Evolutionary conservation across 148 eudicot species (phyloP).

Genomic region (Polygonum maritimum): DNA sequence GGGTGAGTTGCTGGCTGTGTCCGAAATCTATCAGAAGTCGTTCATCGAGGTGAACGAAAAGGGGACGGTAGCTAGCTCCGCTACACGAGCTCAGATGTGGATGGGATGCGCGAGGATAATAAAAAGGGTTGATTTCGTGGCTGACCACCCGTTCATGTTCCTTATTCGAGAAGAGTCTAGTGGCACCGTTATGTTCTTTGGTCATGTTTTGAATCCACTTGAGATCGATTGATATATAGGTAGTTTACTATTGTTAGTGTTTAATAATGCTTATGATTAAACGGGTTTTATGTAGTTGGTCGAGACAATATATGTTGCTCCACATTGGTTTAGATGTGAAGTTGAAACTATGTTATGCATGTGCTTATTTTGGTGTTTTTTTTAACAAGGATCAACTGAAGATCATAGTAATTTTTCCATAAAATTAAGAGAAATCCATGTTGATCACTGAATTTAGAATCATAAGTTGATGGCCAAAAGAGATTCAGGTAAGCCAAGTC

Average conservation of each 20-base stretch:
- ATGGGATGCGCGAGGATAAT: constrained; percentile 13
- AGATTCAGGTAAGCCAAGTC: neutral
- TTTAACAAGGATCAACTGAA: no score
- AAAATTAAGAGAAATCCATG: neutral
- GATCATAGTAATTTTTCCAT: no score
- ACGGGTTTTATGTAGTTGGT: no score
- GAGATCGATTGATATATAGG: no score
- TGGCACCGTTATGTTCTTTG: constrained; percentile 59
- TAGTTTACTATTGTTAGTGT: no score
- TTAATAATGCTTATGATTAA: no score
- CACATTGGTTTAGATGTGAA: no score
- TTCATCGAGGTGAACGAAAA: constrained; percentile 79
- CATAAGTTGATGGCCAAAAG: neutral
- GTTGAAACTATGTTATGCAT: no score
- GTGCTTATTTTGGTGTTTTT: no score
- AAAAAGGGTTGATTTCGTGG: constrained; percentile 51
- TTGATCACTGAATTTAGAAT: neutral
- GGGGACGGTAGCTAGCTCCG: constrained; percentile 86
- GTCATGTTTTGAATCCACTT: constrained; percentile 51
- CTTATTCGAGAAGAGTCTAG: constrained; percentile 63
- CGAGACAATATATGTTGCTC: no score
- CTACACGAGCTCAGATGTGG: constrained; percentile 33
- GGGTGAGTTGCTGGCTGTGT: constrained; percentile 42
- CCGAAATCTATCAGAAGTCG: constrained; percentile 61
- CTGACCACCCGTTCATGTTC: constrained; percentile 79